Evolutionary conservation across 2,329 filamentous ascomycete species (phyloP).

Genomic region (Ramularia endophylla): DNA sequence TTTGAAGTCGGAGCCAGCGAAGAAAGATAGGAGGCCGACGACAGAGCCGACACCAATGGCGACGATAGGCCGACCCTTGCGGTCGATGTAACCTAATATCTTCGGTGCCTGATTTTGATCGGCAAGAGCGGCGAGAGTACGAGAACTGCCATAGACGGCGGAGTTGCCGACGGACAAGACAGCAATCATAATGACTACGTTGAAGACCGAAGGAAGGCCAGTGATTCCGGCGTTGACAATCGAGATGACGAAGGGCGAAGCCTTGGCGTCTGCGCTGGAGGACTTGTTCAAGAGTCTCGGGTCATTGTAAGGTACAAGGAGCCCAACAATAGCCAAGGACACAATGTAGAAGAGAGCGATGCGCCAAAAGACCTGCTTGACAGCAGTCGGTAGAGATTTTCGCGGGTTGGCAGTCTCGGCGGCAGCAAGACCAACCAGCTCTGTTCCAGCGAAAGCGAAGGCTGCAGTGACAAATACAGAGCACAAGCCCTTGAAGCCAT

Average conservation of each 20-base stretch:
- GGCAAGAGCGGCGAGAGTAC: constrained; percentile 82
- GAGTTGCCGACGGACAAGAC: constrained; percentile 57
- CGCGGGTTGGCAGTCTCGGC: constrained; percentile 49
- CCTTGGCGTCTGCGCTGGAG: constrained; percentile 33
- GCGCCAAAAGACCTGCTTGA: constrained; percentile 33
- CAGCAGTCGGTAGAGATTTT: constrained; percentile 35
- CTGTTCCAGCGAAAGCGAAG: constrained; percentile 60
- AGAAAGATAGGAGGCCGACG: constrained; percentile 70
- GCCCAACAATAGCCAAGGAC: constrained; percentile 28
- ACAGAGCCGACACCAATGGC: constrained; percentile 62
- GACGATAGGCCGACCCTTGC: constrained; percentile 73
- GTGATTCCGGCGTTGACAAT: constrained; percentile 56
- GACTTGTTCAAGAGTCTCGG: constrained; percentile 31
- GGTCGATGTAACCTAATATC: constrained; percentile 58
- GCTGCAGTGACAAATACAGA: constrained; percentile 59
- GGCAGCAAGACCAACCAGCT: constrained; percentile 53
- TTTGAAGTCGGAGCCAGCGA: constrained; percentile 60
- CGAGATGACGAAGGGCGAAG: constrained; percentile 61
- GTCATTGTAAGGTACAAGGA: constrained; percentile 30
- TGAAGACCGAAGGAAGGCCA: constrained; percentile 60
- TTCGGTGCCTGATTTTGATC: constrained; percentile 55
- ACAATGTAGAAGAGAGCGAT: constrained; percentile 32
- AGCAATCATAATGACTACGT: constrained; percentile 58
- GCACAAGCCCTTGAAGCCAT: constrained; percentile 61
- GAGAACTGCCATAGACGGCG: constrained; percentile 56